Conservation (phyloP, 345 rosid species). For the Citrus medica region DNA sequence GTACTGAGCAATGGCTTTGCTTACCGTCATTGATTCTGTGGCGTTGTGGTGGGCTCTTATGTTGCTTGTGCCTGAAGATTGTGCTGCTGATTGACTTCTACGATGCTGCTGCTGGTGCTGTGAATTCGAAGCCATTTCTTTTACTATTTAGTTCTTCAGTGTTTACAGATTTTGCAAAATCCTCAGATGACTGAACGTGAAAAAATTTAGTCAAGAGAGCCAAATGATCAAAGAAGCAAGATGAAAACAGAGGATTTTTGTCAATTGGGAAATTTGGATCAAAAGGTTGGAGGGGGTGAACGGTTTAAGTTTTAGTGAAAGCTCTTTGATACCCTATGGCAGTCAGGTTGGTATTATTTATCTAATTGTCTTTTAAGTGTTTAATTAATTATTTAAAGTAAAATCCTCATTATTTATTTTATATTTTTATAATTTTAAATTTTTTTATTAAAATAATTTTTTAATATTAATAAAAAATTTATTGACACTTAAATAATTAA, state of each 20-base stretch:
- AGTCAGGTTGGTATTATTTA: too few relatives aligned
- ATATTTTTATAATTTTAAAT: too few relatives aligned
- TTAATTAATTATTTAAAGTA: too few relatives aligned
- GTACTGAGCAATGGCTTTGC: conserved; percentile 94
- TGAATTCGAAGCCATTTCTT: conserved; percentile 33
- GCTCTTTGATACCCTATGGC: background rate
- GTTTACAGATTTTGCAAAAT: background rate
- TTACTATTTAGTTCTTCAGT: background rate
- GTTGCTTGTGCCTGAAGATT: conserved; percentile 48
- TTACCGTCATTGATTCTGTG: conserved; percentile 44
- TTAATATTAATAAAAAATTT: too few relatives aligned
- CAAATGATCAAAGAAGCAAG: background rate
- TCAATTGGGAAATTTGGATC: background rate
- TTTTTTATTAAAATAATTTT: too few relatives aligned
- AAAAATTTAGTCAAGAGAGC: background rate
- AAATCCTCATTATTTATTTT: too few relatives aligned
- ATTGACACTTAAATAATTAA: too few relatives aligned
- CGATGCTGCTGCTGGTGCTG: conserved; percentile 16
- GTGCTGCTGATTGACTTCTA: conserved; percentile 9
- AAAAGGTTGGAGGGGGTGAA: background rate
- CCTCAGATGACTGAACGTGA: background rate
- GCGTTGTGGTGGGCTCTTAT: conserved; percentile 18
- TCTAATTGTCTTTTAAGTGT: too few relatives aligned
- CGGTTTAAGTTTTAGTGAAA: background rate
- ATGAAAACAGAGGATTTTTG: too few relatives aligned